phyloP scores from a whole-genome alignment of 176 grass and related monocot genomes.

The Rhynchospora pubera region DNA sequence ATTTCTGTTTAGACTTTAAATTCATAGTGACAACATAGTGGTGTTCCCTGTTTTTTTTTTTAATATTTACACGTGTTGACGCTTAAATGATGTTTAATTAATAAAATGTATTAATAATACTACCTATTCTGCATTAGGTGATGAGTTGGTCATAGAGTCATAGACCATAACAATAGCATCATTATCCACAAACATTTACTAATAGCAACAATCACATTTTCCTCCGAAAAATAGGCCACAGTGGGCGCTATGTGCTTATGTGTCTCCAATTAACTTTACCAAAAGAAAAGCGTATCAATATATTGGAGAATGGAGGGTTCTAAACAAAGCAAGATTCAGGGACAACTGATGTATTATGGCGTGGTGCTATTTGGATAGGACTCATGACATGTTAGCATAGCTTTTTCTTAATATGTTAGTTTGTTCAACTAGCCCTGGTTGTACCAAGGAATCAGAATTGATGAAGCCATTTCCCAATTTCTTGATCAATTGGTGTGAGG shows the following conservation, averaged over 20 bases:
- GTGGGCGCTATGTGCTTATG: not conserved
- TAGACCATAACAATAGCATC: not conserved
- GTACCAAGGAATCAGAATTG: conserved; percentile 9
- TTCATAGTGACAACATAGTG: not conserved
- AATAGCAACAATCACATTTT: not conserved
- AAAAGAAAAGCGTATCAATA: not conserved
- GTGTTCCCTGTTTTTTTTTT: not conserved
- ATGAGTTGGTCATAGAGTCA: conserved; percentile 1
- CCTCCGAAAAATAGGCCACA: not conserved
- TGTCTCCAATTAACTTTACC: not conserved
- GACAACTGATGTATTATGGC: not conserved
- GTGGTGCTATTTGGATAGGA: not conserved
- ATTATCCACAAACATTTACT: not conserved
- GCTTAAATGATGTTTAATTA: not conserved
- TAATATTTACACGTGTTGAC: conserved; percentile 10
- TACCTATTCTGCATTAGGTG: not conserved
- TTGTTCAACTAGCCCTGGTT: not conserved
- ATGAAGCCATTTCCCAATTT: not conserved
- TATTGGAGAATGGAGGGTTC: not conserved
- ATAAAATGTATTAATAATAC: not conserved
- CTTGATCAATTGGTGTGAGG: conserved; percentile 9
- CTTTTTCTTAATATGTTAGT: not conserved
- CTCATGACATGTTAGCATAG: not conserved
- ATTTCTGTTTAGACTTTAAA: not conserved
- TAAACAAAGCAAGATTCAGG: conserved; percentile 15